Evolutionary conservation across 1,139 yeast species (phyloP).

Genomic region (Sugiyamaella japonica): DNA sequence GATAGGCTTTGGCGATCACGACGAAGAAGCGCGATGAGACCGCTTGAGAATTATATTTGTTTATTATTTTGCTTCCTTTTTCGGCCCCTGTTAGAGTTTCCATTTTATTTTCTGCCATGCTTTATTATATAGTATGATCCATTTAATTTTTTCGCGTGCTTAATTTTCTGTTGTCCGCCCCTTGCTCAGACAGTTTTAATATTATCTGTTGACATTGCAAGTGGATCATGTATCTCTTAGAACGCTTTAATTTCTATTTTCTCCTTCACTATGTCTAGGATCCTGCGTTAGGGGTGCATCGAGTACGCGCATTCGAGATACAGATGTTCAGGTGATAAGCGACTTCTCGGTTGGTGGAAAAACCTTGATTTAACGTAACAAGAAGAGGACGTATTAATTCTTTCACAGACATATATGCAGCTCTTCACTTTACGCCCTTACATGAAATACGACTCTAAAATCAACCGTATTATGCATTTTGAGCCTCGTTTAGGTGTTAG

Average conservation of each 20-base stretch:
- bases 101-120: background rate
- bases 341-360: background rate
- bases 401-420: background rate
- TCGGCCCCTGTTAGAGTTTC: background rate
- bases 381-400: background rate
- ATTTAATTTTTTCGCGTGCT: no score
- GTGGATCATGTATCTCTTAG: no score
- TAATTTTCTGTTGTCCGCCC: no score
- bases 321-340: no score
- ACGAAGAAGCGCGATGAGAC: no score
- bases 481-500: background rate
- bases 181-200: no score
- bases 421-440: background rate
- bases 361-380: background rate
- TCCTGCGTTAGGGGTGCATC: no score
- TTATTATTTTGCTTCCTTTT: slow-evolving; percentile 5
- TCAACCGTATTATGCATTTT: background rate
- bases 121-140: no score
- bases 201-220: no score
- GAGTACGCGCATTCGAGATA: no score
- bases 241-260: background rate
- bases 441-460: background rate
- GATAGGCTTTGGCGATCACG: background rate
- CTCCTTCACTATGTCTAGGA: background rate
- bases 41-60: no score